Conservation (phyloP, 768 basidiomycete genomes). For the Macrocybe gigantea region DNA sequence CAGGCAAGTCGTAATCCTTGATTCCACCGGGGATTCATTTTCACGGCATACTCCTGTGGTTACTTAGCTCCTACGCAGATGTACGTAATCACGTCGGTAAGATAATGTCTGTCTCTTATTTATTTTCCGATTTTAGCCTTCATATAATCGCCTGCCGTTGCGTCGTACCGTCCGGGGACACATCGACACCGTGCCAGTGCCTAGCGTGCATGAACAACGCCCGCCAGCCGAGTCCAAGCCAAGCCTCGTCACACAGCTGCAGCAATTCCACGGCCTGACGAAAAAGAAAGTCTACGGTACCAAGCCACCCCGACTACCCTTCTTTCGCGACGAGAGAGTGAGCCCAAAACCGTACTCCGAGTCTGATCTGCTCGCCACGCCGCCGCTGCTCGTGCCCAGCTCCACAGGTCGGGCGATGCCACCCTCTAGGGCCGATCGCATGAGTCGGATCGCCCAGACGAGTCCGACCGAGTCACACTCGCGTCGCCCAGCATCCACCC, state of each 20-base stretch:
- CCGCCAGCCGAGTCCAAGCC: constrained; percentile 23
- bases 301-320: constrained; percentile 44
- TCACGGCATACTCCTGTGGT: constrained; percentile 1
- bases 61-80: constrained; percentile 9
- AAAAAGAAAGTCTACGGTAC: constrained; percentile 63
- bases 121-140: no score
- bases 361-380: constrained; percentile 15
- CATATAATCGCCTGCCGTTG: constrained; percentile 11
- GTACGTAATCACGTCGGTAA: constrained; percentile 24
- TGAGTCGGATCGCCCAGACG: neutral
- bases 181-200: no score
- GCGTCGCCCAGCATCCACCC: neutral
- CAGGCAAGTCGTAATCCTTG: constrained; percentile 17
- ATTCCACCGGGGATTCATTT: constrained; percentile 5
- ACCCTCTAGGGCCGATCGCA: constrained; percentile 3
- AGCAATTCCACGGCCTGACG: constrained; percentile 63
- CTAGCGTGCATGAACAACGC: no score
- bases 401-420: neutral
- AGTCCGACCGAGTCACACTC: neutral
- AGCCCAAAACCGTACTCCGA: constrained; percentile 17
- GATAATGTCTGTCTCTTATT: no score
- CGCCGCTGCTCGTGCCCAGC: constrained; percentile 13
- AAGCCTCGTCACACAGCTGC: constrained; percentile 55
- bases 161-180: constrained; percentile 10
- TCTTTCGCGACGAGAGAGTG: constrained; percentile 47